Base-by-base conservation (phyloP, 352 stramenopile genomes). In the Globisporangium spinosum region DNA sequence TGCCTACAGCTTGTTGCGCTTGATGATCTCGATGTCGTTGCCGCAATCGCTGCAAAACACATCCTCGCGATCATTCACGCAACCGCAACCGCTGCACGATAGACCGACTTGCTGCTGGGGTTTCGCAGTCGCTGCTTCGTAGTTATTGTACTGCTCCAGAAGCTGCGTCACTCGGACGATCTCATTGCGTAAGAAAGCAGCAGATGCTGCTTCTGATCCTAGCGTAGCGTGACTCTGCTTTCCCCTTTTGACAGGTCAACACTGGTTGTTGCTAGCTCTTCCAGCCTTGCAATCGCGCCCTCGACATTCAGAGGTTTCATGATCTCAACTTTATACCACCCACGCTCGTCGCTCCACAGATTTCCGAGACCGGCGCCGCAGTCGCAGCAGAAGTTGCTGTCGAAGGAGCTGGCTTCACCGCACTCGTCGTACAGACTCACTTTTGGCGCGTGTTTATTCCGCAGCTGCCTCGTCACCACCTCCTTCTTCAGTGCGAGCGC, bases 11-110 rank as follows among this genome's bases (percentile, higher is more conserved):
- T 60, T 60, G 27, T 12, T 60, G 13, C 15, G 3, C 29, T 38
- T n/a, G 23, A 38, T 3, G 54, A 60, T 38, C 6, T 60, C 54
- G 13, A 60, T 60, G 15, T 60, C 54, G 17, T 60, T 43, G 25
- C 54, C 54, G 4, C 54, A 59, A 8, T 43, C 54, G 8, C 6
- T 1, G 23, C 54, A 60, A 23, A 60, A 60, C 8, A 34, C 25
- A 5, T 43, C 20, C 13, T 60, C 25, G 2, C 7, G 25, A 23
- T 17, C 12, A 27, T 60, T 60, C 13, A 23, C 7, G 20, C 20
- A 17, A n/a, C 54, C 54, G 9, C 54, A 60, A 13, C 3, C 1
- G 25, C 29, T 22, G 54, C 54, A 60, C 43, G 6, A 12, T 32
- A 43, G 35, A 43, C 40, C 40, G 15, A 49, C 40, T 49, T 49